A percentile compares a stretch with the other conserved stretches of the same genome.
phyloP scores from a whole-genome alignment of 106 monocot genomes.

The Phalaenopsis aphrodite region DNA sequence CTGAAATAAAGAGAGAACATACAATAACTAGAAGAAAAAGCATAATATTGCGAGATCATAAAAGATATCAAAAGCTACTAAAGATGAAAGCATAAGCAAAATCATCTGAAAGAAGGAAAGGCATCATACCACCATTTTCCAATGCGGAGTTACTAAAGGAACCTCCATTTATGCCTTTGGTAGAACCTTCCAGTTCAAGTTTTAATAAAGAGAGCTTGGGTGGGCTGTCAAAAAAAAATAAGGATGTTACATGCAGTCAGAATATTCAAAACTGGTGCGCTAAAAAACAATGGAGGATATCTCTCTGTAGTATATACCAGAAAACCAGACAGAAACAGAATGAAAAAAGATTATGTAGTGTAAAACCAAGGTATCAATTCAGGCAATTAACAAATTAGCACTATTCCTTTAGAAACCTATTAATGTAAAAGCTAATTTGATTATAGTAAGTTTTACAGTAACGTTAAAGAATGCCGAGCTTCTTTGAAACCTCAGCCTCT shows the following conservation, averaged over 20 bases:
- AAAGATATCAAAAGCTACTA: neutral
- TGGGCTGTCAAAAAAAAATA: conserved; percentile 3
- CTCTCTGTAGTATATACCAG: neutral
- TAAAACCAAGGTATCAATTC: neutral
- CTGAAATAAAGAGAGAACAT: neutral
- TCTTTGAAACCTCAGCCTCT: no score
- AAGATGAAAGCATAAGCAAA: neutral
- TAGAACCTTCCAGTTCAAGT: neutral
- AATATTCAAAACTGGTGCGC: neutral
- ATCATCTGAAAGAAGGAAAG: neutral
- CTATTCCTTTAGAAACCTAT: neutral
- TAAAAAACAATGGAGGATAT: neutral
- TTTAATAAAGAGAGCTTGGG: neutral
- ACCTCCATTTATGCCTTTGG: neutral
- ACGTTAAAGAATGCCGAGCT: no score
- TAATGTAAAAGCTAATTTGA: neutral
- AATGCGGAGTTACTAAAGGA: neutral
- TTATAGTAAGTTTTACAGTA: neutral
- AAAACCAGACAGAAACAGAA: neutral
- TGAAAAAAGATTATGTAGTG: neutral
- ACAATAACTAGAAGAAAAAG: neutral
- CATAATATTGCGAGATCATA: neutral
- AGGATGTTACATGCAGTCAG: neutral
- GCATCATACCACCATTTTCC: conserved; percentile 3
- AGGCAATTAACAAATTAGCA: neutral